These are phyloP conservation scores for Backusella macrospora DNA, from an alignment of 192 early-diverging fungal species.

Conservation along the genomic window DNA sequence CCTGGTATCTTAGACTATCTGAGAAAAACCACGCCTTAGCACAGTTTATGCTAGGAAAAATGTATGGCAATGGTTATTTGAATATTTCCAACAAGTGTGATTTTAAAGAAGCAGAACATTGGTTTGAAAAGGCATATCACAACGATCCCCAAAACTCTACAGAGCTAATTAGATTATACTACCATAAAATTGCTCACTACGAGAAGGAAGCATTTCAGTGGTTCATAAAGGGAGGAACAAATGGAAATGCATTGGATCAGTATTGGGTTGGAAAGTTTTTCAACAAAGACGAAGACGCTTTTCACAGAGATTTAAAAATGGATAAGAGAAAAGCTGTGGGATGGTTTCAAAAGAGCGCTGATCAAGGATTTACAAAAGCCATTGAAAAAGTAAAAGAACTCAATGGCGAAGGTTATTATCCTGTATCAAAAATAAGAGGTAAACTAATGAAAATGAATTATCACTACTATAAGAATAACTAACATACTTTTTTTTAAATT, in stretches of 20 bases:
- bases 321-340: background rate
- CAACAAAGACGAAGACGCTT: background rate
- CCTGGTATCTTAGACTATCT: background rate
- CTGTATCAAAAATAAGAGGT: background rate
- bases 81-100: too few species aligned
- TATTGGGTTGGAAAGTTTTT: background rate
- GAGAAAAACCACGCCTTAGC: background rate
- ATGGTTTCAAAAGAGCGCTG: background rate
- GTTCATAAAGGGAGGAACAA: background rate
- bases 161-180: background rate
- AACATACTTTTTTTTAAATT: too few species aligned
- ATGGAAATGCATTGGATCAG: background rate
- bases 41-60: background rate
- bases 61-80: too few species aligned
- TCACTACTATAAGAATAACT: too few species aligned
- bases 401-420: background rate
- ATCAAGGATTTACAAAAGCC: background rate
- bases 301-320: background rate
- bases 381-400: background rate
- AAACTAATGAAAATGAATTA: background rate
- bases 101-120: background rate
- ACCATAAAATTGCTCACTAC: too few species aligned
- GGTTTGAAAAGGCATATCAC: background rate
- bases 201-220: background rate
- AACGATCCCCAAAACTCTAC: background rate